Evolutionary conservation across 2,329 filamentous ascomycete genomes (phyloP).

Genomic region (Emydomyces testavorans): DNA sequence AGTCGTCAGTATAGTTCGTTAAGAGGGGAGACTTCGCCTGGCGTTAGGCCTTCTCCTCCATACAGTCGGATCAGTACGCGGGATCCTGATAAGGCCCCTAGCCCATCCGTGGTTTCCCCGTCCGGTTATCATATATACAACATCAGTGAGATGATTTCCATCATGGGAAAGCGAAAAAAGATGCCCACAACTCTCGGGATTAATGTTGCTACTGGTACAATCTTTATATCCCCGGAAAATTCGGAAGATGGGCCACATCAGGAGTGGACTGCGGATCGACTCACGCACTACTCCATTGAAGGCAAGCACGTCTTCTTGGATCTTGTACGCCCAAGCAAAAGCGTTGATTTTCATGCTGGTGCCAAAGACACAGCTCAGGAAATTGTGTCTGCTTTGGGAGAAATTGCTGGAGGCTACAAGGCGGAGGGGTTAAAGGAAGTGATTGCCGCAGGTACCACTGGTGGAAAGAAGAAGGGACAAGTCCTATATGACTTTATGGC

Average conservation of each 20-base stretch:
- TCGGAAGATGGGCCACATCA: slow-evolving; percentile 70
- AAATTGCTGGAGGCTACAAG: slow-evolving; percentile 72
- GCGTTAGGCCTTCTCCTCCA: slow-evolving; percentile 45
- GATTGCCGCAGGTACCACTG: slow-evolving; percentile 63
- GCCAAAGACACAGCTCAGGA: slow-evolving; percentile 94
- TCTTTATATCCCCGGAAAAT: slow-evolving; percentile 83
- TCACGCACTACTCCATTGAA: slow-evolving; percentile 96
- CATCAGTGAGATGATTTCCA: slow-evolving; percentile 93
- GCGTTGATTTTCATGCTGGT: slow-evolving; percentile 90
- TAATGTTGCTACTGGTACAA: slow-evolving; percentile 74
- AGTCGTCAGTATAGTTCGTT: slow-evolving; percentile 26
- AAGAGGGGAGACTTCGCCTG: slow-evolving; percentile 29
- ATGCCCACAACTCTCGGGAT: slow-evolving; percentile 96
- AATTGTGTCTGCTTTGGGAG: slow-evolving; percentile 76
- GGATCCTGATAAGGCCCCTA: slow-evolving; percentile 37
- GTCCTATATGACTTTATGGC: slow-evolving; percentile 95
- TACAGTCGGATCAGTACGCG: slow-evolving; percentile 40
- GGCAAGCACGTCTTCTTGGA: slow-evolving; percentile 97
- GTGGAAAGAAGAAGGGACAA: slow-evolving; percentile 66
- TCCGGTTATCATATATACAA: slow-evolving; percentile 91
- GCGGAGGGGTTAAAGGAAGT: slow-evolving; percentile 76
- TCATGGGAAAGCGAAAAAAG: slow-evolving; percentile 94
- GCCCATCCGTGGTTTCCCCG: slow-evolving; percentile 42
- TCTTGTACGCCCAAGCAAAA: slow-evolving; percentile 81
- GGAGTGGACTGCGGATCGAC: slow-evolving; percentile 87